Evolutionary conservation across 2,329 filamentous ascomycete species (phyloP), one percentile per base, ranked within the genome.

Genomic region (Trichoderma afroharzianum): DNA sequence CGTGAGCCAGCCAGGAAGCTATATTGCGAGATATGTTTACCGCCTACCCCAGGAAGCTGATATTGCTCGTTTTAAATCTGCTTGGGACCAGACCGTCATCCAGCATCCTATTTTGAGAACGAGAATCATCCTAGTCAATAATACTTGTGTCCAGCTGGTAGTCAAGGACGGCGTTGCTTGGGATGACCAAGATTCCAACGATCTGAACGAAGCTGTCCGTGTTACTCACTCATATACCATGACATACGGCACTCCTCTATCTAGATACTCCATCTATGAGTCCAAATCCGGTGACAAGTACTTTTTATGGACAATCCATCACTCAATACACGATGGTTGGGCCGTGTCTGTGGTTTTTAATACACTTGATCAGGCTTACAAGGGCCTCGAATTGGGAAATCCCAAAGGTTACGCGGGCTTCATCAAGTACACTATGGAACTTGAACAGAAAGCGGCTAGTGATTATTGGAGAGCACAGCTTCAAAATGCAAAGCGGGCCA

Each of bases 21-120:
- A 85, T 53, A 77, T 82, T 3, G 77, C 79, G 3, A 75, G 78
- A 57, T 75, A 77, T 64, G 75, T 75, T 8, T 72, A 77, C 57
- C 67, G 71, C 26, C 73, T 79, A 2, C 43, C 74, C 1, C 47
- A 47, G 4, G 14, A 75, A 7, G 39, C 77, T 8, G 74, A 80
- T 9, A 32, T 78, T 63, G 62, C 55, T 11, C 71, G 68, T 2
- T 80, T 81, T 73, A 76, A 77, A 68, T 68, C 73, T 3, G 78
- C 79, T 3, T 81, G 79, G 80, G 71, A 73, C 11, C 24, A 24
- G 14, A 72, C 72, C 12, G 47, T 68, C 14, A 36, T 26, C 1
- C 7, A n/a, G 1, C 36, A 57, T 14, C 18, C 68, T 21, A 73
- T 72, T 36, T 43, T 75, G 4, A 70, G 74, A 6, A 74, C 72